Conservation (phyloP, 1,139 yeast genomes). For the Saccharomycopsis phalli region DNA sequence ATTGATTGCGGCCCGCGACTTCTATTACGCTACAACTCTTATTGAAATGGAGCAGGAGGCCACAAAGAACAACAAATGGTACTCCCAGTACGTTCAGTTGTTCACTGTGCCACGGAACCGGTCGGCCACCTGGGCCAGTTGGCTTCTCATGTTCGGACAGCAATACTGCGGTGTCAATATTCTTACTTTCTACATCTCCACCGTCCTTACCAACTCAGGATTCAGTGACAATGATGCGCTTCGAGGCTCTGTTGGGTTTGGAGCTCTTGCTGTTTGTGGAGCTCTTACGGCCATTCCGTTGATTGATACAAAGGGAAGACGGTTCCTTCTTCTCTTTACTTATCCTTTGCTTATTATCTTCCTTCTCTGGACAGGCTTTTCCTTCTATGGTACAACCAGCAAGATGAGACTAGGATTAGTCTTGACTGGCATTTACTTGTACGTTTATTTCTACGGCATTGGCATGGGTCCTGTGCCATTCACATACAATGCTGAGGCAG, state of each 20-base stretch:
- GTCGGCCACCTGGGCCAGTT: constrained; percentile 45
- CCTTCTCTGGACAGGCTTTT: constrained; percentile 42
- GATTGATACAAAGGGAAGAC: constrained; percentile 48
- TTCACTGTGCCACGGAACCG: constrained; percentile 36
- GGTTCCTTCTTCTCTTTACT: constrained; percentile 39
- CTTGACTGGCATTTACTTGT: constrained; percentile 40
- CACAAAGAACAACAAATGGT: constrained; percentile 21
- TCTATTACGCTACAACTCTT: constrained; percentile 35
- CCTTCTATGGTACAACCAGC: constrained; percentile 33
- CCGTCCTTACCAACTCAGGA: constrained; percentile 41
- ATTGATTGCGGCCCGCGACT: constrained; percentile 41
- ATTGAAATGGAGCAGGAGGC: constrained; percentile 35
- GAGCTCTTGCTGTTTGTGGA: constrained; percentile 44
- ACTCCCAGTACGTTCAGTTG: background rate
- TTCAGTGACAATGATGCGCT: constrained; percentile 37
- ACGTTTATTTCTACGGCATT: constrained; percentile 40
- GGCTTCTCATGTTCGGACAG: constrained; percentile 49
- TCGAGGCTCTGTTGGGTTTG: constrained; percentile 49
- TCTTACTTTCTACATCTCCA: constrained; percentile 45
- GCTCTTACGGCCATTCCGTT: constrained; percentile 46
- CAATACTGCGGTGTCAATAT: constrained; percentile 53
- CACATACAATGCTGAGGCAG: constrained; percentile 48
- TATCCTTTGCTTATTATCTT: constrained; percentile 44
- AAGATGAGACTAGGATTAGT: constrained; percentile 39
- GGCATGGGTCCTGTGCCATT: constrained; percentile 54